Percentiles rank a stretch among this genome's conserved stretches.
Evolutionary conservation across 345 rosid species (phyloP).

Genomic region (Aquilaria yunnanensis): DNA sequence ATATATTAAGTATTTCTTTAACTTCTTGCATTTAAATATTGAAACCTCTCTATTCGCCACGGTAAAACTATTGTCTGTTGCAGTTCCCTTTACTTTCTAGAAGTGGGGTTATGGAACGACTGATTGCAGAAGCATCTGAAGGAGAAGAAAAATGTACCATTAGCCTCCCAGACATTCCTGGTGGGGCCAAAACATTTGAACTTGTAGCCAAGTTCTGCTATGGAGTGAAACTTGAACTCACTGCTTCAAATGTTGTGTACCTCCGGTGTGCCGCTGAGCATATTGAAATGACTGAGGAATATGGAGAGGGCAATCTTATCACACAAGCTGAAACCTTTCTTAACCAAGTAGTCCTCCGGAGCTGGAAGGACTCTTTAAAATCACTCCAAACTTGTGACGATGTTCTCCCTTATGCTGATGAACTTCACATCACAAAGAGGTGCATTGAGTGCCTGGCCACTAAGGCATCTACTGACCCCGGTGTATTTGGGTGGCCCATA

Average conservation of each 20-base stretch:
- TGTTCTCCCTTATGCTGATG: conserved; percentile 60
- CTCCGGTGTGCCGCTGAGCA: conserved; percentile 84
- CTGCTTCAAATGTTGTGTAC: conserved; percentile 78
- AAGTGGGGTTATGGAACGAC: conserved; percentile 90
- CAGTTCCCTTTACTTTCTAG: conserved; percentile 96
- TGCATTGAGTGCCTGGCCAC: conserved; percentile 74
- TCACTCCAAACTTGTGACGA: conserved; percentile 81
- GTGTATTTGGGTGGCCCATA: conserved; percentile 89
- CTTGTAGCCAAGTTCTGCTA: conserved; percentile 95
- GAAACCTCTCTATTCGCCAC: too few species aligned
- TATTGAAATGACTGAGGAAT: conserved; percentile 92
- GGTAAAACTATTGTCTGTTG: conserved; percentile 13
- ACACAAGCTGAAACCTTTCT: conserved; percentile 76
- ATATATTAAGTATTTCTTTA: not conserved
- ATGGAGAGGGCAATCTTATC: conserved; percentile 84
- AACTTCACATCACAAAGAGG: conserved; percentile 63
- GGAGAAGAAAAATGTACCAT: conserved; percentile 65
- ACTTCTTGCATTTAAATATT: conserved; percentile 2
- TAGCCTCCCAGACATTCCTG: conserved; percentile 60
- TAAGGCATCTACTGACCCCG: conserved; percentile 79
- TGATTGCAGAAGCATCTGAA: conserved; percentile 72
- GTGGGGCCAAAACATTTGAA: conserved; percentile 90
- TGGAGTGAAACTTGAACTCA: conserved; percentile 95
- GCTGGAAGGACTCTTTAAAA: conserved; percentile 89
- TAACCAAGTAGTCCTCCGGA: conserved; percentile 74